Base-by-base conservation (phyloP, 2,329 filamentous ascomycete genomes). In the Fusarium sp. region DNA sequence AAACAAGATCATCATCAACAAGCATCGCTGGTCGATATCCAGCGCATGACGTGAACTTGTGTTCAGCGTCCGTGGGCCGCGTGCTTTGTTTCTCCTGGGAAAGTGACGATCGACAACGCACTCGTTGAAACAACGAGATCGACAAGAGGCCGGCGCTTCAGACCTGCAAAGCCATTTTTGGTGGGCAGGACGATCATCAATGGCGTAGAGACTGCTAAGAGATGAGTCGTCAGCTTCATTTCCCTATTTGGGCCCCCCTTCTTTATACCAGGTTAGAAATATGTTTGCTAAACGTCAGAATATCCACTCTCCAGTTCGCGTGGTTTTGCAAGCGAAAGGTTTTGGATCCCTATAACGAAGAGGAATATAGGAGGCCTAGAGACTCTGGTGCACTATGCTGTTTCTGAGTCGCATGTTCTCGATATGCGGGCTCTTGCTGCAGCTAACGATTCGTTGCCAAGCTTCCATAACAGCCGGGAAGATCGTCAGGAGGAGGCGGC, bases 401-500 rank as follows among this genome's bases (percentile, higher is more conserved):
- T 52, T 44, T 49, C 47, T 35, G 60, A 37, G 62, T 51, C 37
- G 45, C 19, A 45, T 49, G 67, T 67, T 61, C 53, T 55, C 58
- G 50, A 69, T 60, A 67, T 54, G 61, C 35, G 33, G 41, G 19
- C 37, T 62, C 33, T 52, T 40, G n/a, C 62, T 54, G 24, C 47
- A 56, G 47, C 50, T 47, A 57, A 46, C 50, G 45, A 64, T 56
- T 56, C 52, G 51, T 55, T 67, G 55, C 65, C 61, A 71, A 70
- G 63, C 63, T 60, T 61, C 39, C 28, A 53, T 61, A 53, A 55
- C 51, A 62, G 54, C 41, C 49, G 33, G 59, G 53, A 57, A 54
- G 70, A 71, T 73, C 68, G 57, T 71, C 70, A 73, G 70, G 71
- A 70, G 70, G 71, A 65, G 58, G 67, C 56, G 62, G 56, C 53